A percentile compares a stretch with the other conserved stretches of the same genome.
Conservation (phyloP, 257 asterid species). For the Gynochthodes officinalis region DNA sequence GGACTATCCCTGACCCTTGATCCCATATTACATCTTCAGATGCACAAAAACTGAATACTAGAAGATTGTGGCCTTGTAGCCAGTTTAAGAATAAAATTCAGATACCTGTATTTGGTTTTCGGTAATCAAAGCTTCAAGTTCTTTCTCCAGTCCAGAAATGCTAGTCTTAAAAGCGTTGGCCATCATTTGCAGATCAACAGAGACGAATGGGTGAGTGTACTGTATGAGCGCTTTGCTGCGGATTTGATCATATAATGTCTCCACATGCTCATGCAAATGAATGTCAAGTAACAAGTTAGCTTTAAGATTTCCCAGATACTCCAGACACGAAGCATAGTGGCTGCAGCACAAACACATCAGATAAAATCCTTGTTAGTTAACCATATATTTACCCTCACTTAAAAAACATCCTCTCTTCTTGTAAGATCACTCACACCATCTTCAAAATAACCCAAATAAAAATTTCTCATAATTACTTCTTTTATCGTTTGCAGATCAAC, state of each 20-base stretch:
- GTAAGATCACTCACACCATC: not conserved
- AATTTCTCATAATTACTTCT: not conserved
- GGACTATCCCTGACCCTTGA: not conserved
- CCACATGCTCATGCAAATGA: constrained; percentile 92
- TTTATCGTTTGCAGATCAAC: not conserved
- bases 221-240: constrained; percentile 97
- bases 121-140: constrained; percentile 86
- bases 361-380: constrained; percentile 1
- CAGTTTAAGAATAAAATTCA: not conserved
- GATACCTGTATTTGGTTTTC: constrained; percentile 86
- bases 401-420: not conserved
- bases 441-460: not conserved
- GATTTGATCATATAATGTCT: constrained; percentile 79
- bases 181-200: constrained; percentile 92
- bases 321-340: constrained; percentile 90
- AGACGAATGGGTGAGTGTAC: constrained; percentile 88
- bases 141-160: constrained; percentile 74
- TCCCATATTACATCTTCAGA: not conserved
- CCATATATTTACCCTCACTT: not conserved
- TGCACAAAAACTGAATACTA: not conserved
- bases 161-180: constrained; percentile 90
- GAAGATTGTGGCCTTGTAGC: not conserved
- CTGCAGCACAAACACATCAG: constrained; percentile 47
- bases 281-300: constrained; percentile 80
- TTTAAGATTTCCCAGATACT: constrained; percentile 83